Evolutionary conservation across 2,329 filamentous ascomycete species (phyloP).

Genomic region (Tolypocladium ophioglossoides): DNA sequence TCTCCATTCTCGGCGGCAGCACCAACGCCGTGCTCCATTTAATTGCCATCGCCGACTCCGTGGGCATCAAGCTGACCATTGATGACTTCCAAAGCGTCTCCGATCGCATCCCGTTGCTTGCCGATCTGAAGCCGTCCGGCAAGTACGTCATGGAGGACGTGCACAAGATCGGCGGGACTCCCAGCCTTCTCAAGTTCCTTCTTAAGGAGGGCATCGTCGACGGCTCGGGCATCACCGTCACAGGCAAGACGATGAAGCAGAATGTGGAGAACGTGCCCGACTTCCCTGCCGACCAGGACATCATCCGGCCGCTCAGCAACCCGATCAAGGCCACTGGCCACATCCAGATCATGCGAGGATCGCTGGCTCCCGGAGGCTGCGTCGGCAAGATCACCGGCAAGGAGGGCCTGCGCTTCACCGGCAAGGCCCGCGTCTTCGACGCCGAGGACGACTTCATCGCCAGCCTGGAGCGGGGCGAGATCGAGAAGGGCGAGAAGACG

Average conservation of each 20-base stretch:
- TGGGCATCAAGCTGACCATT: constrained; percentile 71
- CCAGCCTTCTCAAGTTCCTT: constrained; percentile 78
- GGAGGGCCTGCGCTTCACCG: constrained; percentile 74
- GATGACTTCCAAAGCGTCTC: constrained; percentile 81
- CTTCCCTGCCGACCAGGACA: constrained; percentile 65
- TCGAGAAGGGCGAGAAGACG: constrained; percentile 78
- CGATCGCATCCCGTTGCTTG: constrained; percentile 68
- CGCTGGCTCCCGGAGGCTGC: constrained; percentile 74
- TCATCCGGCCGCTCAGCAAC: constrained; percentile 71
- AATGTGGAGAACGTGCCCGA: constrained; percentile 69
- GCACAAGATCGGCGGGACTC: constrained; percentile 79
- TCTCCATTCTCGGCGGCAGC: constrained; percentile 74
- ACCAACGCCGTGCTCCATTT: constrained; percentile 80
- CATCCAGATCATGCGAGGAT: constrained; percentile 78
- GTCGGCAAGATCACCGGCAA: constrained; percentile 94
- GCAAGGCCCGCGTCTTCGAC: constrained; percentile 74
- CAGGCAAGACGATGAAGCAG: constrained; percentile 79
- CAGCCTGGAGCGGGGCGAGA: constrained; percentile 64
- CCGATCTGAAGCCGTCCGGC: constrained; percentile 75
- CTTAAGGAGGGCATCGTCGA: constrained; percentile 74
- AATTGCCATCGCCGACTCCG: constrained; percentile 73
- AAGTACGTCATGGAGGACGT: constrained; percentile 80
- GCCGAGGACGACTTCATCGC: constrained; percentile 72
- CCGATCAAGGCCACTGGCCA: constrained; percentile 84
- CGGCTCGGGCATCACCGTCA: constrained; percentile 72